Evolutionary conservation across 768 basidiomycete genomes (phyloP), one percentile per base, ranked within the genome.

Genomic region (Mycena galericulata): DNA sequence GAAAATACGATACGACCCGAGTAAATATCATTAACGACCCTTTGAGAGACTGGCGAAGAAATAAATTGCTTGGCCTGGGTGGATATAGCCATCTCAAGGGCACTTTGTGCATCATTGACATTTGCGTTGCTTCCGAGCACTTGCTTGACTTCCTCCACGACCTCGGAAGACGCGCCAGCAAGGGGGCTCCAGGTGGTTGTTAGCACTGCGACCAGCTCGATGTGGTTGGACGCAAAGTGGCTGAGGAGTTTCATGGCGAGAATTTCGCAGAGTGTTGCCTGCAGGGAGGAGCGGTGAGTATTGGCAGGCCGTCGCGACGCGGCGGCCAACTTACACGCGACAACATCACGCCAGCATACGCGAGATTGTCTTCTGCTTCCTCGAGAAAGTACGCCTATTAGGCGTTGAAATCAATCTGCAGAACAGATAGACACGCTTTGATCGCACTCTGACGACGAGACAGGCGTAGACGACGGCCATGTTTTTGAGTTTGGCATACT

Each of bases 1-100:
- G 90, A 88, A 69, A 92, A 92, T 18, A 93, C 85, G 36, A 94
- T 87, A 9, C 88, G 85, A n/a, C 93, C 97, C 4, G 88, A 83
- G 78, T 96, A 93, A 54, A 99, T 94, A 59, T 96, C 92, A 72
- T 91, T 90, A 38, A 98, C 88, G 29, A 98, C 91, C 60, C 89
- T 89, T 77, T 98, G 97, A 4, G 95, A 90, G 26, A 98, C 85
- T 0, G 95, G 90, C 0, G 92, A 89, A 2, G 95, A 86, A 14
- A 98, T 82, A 74, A 99, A 97, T 30, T 86, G 83, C 77, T 97
- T 98, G 5, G 95, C 87, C 58, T 89, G 83, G 0, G 95, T 96
- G 10, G 92, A 88, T 72, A 99, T 94, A 3, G 96, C 95, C 87
- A 98, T 91, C 93, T 97, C 96, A 5, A 98, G 85, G 2, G 95